Conservation (phyloP, 148 eudicot genomes). For the Heliosperma pusillum region DNA sequence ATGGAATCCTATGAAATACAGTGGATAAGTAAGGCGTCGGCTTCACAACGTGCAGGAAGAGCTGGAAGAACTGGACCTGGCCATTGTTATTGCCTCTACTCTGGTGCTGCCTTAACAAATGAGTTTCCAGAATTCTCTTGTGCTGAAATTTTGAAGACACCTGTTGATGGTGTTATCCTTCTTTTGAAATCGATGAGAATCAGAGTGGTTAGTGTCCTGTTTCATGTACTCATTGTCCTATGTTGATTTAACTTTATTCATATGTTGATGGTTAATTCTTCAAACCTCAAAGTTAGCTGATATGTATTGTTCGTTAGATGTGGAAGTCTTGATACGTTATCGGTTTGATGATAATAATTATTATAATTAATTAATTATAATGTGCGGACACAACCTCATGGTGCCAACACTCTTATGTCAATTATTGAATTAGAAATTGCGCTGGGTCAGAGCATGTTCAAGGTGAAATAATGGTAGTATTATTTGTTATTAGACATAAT, state of each 20-base stretch:
- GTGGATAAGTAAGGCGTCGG: conserved; percentile 95
- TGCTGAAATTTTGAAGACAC: conserved; percentile 78
- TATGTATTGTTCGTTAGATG: not conserved
- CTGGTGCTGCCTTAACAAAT: conserved; percentile 60
- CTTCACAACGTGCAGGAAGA: conserved; percentile 90
- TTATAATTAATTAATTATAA: no score
- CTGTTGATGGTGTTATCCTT: conserved; percentile 87
- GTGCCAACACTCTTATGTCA: no score
- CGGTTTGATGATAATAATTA: not conserved
- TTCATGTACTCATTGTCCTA: not conserved
- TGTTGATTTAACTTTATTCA: not conserved
- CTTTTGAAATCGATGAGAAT: conserved; percentile 85
- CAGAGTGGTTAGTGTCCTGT: conserved; percentile 43
- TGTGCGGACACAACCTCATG: no score
- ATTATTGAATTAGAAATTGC: no score
- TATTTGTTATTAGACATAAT: not conserved
- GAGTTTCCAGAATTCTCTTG: conserved; percentile 57
- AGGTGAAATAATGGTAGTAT: no score
- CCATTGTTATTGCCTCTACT: conserved; percentile 85
- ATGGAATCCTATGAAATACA: conserved; percentile 86
- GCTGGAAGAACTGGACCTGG: conserved; percentile 99
- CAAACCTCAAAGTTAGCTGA: not conserved
- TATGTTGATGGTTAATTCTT: not conserved
- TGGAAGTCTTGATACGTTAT: not conserved
- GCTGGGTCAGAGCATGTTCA: no score